Evolutionary conservation across 352 stramenopile genomes (phyloP).

Genomic region (Phytophthora kernoviae): DNA sequence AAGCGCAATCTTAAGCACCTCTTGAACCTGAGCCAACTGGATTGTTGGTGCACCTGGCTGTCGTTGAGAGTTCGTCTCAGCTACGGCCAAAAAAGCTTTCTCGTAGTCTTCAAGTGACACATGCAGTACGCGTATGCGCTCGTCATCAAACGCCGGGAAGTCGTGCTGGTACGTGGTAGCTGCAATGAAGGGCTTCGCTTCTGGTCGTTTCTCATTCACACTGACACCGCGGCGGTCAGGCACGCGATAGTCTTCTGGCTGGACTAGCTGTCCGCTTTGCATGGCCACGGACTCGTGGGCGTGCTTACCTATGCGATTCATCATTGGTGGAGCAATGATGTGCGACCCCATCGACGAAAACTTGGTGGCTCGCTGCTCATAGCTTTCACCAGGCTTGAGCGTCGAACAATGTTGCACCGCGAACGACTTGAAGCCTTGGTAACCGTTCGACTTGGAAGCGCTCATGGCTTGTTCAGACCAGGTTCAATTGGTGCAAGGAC

Average conservation of each 20-base stretch:
- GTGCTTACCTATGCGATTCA: conserved; percentile 62
- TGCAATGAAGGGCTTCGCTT: conserved; percentile 61
- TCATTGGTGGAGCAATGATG: conserved; percentile 61
- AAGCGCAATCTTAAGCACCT: conserved; percentile 53
- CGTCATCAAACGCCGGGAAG: conserved; percentile 57
- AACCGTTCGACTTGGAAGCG: conserved; percentile 63
- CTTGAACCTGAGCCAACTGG: conserved; percentile 49
- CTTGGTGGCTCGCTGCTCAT: conserved; percentile 69
- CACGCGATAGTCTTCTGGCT: conserved; percentile 65
- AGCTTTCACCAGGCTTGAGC: conserved; percentile 78
- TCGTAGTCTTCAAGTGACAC: conserved; percentile 46
- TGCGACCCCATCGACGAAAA: conserved; percentile 78
- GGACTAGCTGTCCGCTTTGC: conserved; percentile 46
- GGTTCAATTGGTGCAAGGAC: neutral
- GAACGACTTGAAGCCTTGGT: conserved; percentile 84
- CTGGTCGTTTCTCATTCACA: conserved; percentile 39
- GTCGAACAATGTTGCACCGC: conserved; percentile 66
- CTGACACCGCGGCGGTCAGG: conserved; percentile 65
- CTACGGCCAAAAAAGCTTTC: conserved; percentile 48
- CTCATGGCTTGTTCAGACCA: conserved; percentile 22
- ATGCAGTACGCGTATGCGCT: conserved; percentile 45
- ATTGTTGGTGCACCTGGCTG: conserved; percentile 38
- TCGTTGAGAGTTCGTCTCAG: conserved; percentile 32
- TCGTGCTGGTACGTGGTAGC: conserved; percentile 69
- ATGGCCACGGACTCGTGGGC: conserved; percentile 59